Conservation (phyloP, 2,329 filamentous ascomycete genomes). For the Eutypella sp. region DNA sequence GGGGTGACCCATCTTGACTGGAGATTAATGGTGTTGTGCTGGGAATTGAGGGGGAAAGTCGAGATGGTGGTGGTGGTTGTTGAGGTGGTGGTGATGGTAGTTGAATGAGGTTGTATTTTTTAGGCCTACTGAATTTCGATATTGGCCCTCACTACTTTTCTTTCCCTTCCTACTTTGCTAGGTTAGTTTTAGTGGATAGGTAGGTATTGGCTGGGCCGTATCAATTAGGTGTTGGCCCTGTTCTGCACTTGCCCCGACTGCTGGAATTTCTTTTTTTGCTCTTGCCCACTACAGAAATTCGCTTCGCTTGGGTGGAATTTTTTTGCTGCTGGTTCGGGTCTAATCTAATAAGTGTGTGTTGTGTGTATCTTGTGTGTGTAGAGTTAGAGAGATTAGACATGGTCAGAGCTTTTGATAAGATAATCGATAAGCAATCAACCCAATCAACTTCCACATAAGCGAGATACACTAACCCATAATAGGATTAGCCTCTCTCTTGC, state of each 20-base stretch:
- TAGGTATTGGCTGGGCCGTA: too few species aligned
- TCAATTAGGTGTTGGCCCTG: too few species aligned
- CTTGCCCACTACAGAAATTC: too few species aligned
- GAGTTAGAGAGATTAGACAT: too few species aligned
- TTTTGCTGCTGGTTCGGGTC: slow-evolving; percentile 11
- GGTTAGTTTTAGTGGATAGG: too few species aligned
- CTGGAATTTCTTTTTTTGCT: too few species aligned
- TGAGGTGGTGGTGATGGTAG: slow-evolving; percentile 15
- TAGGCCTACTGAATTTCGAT: slow-evolving; percentile 9
- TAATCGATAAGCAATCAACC: too few species aligned
- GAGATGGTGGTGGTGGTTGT: slow-evolving; percentile 16
- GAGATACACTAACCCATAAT: slow-evolving; percentile 10
- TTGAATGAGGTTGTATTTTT: slow-evolving; percentile 14
- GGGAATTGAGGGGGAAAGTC: too few species aligned
- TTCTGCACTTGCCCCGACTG: too few species aligned
- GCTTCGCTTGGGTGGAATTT: slow-evolving; percentile 14
- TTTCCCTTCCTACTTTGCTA: slow-evolving; percentile 7
- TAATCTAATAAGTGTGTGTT: neutral
- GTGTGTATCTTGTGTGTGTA: too few species aligned
- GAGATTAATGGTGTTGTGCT: slow-evolving; percentile 38
- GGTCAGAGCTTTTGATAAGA: too few species aligned
- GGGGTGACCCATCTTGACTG: slow-evolving; percentile 75
- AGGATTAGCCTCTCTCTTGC: slow-evolving; percentile 17
- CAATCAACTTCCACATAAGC: slow-evolving; percentile 14
- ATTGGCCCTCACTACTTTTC: neutral